Percentiles rank a stretch among this genome's conserved stretches.
Conservation (phyloP, 768 basidiomycete species). For the Boletus fagicola region DNA sequence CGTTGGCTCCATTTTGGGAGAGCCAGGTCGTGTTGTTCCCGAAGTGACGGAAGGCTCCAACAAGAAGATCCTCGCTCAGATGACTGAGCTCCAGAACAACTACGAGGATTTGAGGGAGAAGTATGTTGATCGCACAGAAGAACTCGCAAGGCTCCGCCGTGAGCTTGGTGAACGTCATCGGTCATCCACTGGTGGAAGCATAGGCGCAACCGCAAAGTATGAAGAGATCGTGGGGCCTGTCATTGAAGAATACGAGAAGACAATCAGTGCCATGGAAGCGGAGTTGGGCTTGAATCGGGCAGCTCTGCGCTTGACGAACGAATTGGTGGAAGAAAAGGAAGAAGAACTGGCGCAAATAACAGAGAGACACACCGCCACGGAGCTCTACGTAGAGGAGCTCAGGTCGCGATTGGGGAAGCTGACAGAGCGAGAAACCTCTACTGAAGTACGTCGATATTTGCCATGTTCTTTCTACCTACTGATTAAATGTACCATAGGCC, state of each 20-base stretch:
- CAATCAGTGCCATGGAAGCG: slow-evolving; percentile 91
- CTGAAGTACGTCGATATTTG: slow-evolving; percentile 61
- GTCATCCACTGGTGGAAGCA: slow-evolving; percentile 51
- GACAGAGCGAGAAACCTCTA: slow-evolving; percentile 83
- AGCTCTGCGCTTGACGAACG: slow-evolving; percentile 86
- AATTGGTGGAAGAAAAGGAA: slow-evolving; percentile 90
- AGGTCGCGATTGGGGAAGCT: slow-evolving; percentile 76
- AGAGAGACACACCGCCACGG: slow-evolving; percentile 73
- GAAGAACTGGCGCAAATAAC: slow-evolving; percentile 65
- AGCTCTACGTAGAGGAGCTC: slow-evolving; percentile 86
- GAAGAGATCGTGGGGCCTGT: slow-evolving; percentile 96
- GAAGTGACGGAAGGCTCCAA: slow-evolving; percentile 58
- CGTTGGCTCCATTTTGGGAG: slow-evolving; percentile 25
- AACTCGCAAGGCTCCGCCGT: slow-evolving; percentile 74
- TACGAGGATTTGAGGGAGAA: slow-evolving; percentile 82
- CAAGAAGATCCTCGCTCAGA: slow-evolving; percentile 75
- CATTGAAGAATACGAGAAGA: slow-evolving; percentile 98
- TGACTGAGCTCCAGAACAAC: slow-evolving; percentile 81
- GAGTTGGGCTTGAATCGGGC: slow-evolving; percentile 86
- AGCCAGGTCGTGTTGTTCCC: slow-evolving; percentile 24
- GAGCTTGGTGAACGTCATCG: slow-evolving; percentile 78
- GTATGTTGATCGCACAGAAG: slow-evolving; percentile 86
- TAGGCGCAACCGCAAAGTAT: slow-evolving; percentile 73
- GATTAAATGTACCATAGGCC: slow-evolving; percentile 47
- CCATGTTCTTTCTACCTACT: background rate